Evolutionary conservation across 805 yeast species (phyloP), one percentile per base, ranked within the genome.

Genomic region (Schwanniomyces vanrijiae): DNA sequence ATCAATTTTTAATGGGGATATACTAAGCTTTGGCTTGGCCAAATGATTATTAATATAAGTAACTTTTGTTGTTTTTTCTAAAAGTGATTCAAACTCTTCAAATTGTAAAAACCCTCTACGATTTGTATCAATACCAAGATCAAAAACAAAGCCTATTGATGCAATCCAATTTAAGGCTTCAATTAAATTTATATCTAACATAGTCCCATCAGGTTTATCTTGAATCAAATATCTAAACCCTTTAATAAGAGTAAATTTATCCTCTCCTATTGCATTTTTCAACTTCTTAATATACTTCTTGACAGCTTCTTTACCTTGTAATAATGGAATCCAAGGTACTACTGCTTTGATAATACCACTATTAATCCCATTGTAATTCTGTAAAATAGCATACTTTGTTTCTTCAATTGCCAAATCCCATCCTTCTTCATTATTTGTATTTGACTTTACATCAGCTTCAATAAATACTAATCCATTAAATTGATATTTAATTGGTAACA

Each of bases 261-360:
- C 39, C 7, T 37, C 20, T 11, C 39, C 45, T 14, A 46, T 24
- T 14, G 42, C 48, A n/a, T 43, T 44, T 42, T 49, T 41, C 25
- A 64, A 34, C 5, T 48, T 42, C 1, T 47, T 44, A 0, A 61
- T 53, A 28, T 50, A 57, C 7, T 45, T 33, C 14, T 44, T 46
- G 35, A 73, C 22, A 9, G 44, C 43, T 1, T 45, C 47, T 1
- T 54, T 38, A 2, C 78, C 78, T 5, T 56, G 47, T 6, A 69
- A 65, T 7, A 74, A 42, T 5, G 81, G 80, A 0, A 75, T 76
- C 77, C 77, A 74, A 1, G 79, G 77, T n/a, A 76, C 54, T 7
- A 73, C 53, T 2, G 61, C 76, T 34, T 56, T 58, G 4, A 58
- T 37, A 21, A 48, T 26, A 42, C 25, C 60, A 46, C 37, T 48